Evolutionary conservation across 768 basidiomycete species (phyloP).

Genomic region (Termitomyces sp.): DNA sequence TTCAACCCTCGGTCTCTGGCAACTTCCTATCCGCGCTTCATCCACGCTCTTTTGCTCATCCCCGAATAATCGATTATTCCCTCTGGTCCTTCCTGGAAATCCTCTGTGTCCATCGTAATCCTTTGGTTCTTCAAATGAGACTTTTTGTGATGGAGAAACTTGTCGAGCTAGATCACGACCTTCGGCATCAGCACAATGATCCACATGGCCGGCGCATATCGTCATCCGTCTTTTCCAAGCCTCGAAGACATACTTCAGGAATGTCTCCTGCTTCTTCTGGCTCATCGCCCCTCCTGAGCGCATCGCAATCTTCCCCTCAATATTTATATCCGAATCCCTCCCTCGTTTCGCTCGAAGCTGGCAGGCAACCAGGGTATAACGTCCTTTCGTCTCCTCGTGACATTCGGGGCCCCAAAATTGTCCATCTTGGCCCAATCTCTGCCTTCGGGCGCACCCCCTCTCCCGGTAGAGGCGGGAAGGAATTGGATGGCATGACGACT

Average conservation of each 20-base stretch:
- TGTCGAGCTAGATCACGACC: constrained; percentile 48
- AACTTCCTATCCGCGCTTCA: constrained; percentile 26
- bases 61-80: constrained; percentile 67
- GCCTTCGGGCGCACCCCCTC: constrained; percentile 33
- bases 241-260: constrained; percentile 44
- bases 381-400: constrained; percentile 34
- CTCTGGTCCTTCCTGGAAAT: constrained; percentile 74
- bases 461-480: constrained; percentile 23
- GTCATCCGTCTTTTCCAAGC: constrained; percentile 56
- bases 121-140: constrained; percentile 65
- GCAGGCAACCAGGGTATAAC: constrained; percentile 42
- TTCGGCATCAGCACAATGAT: constrained; percentile 32
- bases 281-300: constrained; percentile 40
- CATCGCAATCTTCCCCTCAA: constrained; percentile 30
- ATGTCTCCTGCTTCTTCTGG: constrained; percentile 50
- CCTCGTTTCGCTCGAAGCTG: constrained; percentile 19
- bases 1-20: constrained; percentile 25
- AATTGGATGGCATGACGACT: constrained; percentile 28
- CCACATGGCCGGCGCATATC: constrained; percentile 42
- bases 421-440: constrained; percentile 59
- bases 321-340: constrained; percentile 25
- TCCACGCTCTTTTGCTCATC: constrained; percentile 30
- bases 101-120: constrained; percentile 58
- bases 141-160: constrained; percentile 66
- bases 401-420: constrained; percentile 46